Base-by-base conservation (phyloP, 805 yeast species). In the Candida caryicola region DNA sequence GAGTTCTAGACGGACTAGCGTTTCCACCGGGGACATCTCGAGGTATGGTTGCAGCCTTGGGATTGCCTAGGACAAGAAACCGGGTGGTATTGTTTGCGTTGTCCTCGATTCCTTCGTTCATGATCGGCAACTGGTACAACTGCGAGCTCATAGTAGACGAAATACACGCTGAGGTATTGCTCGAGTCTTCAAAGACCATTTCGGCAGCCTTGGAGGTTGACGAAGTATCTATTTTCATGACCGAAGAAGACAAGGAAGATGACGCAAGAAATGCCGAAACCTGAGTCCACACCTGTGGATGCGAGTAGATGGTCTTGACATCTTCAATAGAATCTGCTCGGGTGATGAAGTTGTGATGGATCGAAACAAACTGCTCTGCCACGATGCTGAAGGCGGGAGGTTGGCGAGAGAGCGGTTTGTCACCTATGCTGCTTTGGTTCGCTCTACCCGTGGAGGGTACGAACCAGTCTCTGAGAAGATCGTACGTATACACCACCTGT, bases 281-380 rank as follows among this genome's bases (percentile, higher is more conserved):
- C 57, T 91, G 99, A 7, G 96, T 95, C 99, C 99, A 91, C 0
- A 90, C 99, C 59, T 91, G 99, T 2, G 99, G 97, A 61, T 91
- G 99, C 3, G 96, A 85, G 63, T 85, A 86, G 14, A 91, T 74
- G 23, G 71, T 75, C 12, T 55, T 60, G 36, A 89, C 73, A 10
- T 70, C 57, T 1, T 57, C 46, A 3, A 82, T 47, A 23, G 68
- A 69, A 32, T 54, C 50, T 6, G 76, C 71, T 45, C 58, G 65
- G 4, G 81, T 62, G 43, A 81, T 66, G 27, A 91, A 67, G 57
- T 83, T 82, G 64, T 93, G 98, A 41, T 80, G 82, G 42, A 91
- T 86, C 1, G 83, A 59, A 1, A 91, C 97, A 52, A 79, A 83
- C 47, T 86, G 91, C 49, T 88, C 95, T 1, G 79, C 91, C 3